Percentiles rank a stretch among this genome's conserved stretches.
These are phyloP conservation scores for Mucor indicus DNA, from an alignment of 371 early-diverging fungal species.

Conservation along the genomic window DNA sequence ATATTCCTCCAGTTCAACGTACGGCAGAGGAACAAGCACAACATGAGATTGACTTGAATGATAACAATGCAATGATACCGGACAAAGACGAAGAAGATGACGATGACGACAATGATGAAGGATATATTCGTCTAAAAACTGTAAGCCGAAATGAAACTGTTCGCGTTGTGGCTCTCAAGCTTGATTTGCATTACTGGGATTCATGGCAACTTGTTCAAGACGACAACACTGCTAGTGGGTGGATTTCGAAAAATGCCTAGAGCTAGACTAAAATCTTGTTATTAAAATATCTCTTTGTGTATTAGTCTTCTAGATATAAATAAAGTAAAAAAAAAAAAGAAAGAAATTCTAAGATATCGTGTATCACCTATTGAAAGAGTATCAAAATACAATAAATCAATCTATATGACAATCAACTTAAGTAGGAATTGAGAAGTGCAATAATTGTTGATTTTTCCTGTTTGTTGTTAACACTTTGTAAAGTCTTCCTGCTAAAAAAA, in stretches of 20 bases:
- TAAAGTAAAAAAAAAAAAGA: too few relatives aligned
- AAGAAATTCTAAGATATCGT: too few relatives aligned
- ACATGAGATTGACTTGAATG: slow-evolving; percentile 38
- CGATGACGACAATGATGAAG: slow-evolving; percentile 19
- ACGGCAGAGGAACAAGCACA: slow-evolving; percentile 3
- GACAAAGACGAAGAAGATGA: slow-evolving; percentile 10
- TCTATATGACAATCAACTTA: too few relatives aligned
- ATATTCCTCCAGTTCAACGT: slow-evolving; percentile 30
- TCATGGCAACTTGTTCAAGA: slow-evolving; percentile 65
- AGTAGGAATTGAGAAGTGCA: too few relatives aligned
- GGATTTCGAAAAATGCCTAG: slow-evolving; percentile 45
- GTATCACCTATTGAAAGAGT: too few relatives aligned
- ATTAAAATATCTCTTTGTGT: too few relatives aligned
- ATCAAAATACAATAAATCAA: too few relatives aligned
- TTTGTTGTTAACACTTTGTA: too few relatives aligned
- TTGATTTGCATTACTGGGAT: slow-evolving; percentile 76
- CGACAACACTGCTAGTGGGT: slow-evolving; percentile 53
- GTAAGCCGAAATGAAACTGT: slow-evolving; percentile 53
- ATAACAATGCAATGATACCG: background rate
- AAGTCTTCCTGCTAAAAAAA: too few relatives aligned
- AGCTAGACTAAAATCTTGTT: too few relatives aligned
- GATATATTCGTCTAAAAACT: slow-evolving; percentile 67
- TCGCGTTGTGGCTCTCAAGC: slow-evolving; percentile 58
- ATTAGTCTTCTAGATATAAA: too few relatives aligned
- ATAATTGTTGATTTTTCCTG: too few relatives aligned